Evolutionary conservation across 495 filamentous ascomycete genomes (phyloP).

Genomic region (Penicillium lagena): DNA sequence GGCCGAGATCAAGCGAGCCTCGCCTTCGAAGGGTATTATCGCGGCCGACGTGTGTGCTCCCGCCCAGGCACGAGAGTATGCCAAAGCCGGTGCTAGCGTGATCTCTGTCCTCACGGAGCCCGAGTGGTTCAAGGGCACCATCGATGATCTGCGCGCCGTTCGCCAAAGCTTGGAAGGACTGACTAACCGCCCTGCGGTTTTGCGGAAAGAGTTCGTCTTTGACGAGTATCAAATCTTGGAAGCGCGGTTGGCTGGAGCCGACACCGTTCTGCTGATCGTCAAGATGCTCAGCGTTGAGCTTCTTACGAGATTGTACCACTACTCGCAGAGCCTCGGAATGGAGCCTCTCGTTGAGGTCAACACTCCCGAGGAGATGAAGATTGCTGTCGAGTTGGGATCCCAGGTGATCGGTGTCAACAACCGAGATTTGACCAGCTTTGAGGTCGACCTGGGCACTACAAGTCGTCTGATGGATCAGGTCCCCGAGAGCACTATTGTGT

Average conservation of each 20-base stretch:
- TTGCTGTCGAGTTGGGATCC: constrained; percentile 79
- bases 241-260: constrained; percentile 85
- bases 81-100: constrained; percentile 86
- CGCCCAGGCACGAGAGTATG: constrained; percentile 85
- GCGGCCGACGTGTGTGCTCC: constrained; percentile 81
- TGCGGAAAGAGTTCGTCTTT: constrained; percentile 97
- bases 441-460: constrained; percentile 93
- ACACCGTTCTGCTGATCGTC: constrained; percentile 93
- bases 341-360: constrained; percentile 97
- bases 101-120: constrained; percentile 98
- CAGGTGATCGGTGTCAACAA: constrained; percentile 98
- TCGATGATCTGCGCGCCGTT: constrained; percentile 87
- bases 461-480: constrained; percentile 84
- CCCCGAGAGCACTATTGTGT: constrained; percentile 79
- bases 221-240: constrained; percentile 98
- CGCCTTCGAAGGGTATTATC: constrained; percentile 94
- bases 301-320: constrained; percentile 75
- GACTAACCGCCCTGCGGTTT: constrained; percentile 82
- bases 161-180: constrained; percentile 82
- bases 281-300: constrained; percentile 85
- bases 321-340: constrained; percentile 89
- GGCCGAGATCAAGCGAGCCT: constrained; percentile 96
- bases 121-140: constrained; percentile 96
- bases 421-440: constrained; percentile 88
- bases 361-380: constrained; percentile 84